phyloP scores from a whole-genome alignment of 2,329 filamentous ascomycete species.

The Xylariaceae sp. region DNA sequence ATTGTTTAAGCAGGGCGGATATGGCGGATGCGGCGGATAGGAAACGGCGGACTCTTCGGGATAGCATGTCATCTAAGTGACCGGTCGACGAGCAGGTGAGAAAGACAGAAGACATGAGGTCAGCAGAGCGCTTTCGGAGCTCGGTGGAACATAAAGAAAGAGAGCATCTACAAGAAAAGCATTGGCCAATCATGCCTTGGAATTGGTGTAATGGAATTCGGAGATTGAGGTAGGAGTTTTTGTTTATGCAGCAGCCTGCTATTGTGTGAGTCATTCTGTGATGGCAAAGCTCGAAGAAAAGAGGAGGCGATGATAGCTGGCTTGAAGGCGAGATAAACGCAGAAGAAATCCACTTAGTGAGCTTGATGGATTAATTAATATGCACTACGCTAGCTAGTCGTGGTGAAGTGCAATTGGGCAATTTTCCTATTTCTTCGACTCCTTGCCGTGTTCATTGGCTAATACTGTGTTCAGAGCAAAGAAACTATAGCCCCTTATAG shows the following conservation, averaged over 20 bases:
- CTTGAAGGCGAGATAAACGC: slow-evolving; percentile 19
- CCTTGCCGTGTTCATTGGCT: slow-evolving; percentile 14
- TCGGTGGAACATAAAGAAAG: not conserved
- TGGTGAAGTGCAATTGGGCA: slow-evolving; percentile 28
- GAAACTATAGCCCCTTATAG: not conserved
- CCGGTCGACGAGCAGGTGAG: not conserved
- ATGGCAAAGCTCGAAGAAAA: slow-evolving; percentile 26
- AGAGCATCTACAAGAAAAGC: slow-evolving; percentile 14
- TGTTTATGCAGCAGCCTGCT: slow-evolving; percentile 22
- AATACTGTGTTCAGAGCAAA: not conserved
- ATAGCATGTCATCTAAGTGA: not conserved
- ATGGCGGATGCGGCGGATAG: slow-evolving; percentile 22
- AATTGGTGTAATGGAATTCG: slow-evolving; percentile 29
- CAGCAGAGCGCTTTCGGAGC: not conserved
- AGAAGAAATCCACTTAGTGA: slow-evolving; percentile 4
- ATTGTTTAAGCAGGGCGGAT: not conserved
- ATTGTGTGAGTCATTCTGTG: slow-evolving; percentile 35
- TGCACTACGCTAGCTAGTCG: slow-evolving; percentile 22
- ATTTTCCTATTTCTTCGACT: slow-evolving; percentile 27
- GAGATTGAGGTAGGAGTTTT: slow-evolving; percentile 16
- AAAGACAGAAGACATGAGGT: not conserved
- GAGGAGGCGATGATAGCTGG: slow-evolving; percentile 16
- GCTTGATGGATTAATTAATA: not conserved
- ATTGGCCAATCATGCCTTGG: slow-evolving; percentile 35
- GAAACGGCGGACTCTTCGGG: not conserved